Conservation (phyloP, 2,329 filamentous ascomycete species). For the Fusarium brachygibbosum region DNA sequence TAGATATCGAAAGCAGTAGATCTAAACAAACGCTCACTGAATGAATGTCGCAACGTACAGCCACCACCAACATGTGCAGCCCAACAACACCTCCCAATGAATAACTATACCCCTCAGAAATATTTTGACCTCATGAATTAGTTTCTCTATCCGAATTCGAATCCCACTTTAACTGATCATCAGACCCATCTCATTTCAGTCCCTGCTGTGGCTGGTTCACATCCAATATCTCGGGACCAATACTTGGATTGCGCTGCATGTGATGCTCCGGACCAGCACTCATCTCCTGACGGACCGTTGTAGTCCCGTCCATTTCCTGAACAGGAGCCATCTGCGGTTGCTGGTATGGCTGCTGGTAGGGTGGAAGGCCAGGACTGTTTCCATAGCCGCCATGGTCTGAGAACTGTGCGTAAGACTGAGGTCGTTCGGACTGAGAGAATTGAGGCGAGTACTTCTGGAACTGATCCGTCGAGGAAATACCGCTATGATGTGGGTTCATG, state of each 20-base stretch:
- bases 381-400: conserved; percentile 26
- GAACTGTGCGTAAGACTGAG: conserved; percentile 34
- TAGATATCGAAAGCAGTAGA: neutral
- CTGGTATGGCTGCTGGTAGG: conserved; percentile 27
- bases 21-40: conserved; percentile 1
- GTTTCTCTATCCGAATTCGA: neutral
- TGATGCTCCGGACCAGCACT: conserved; percentile 36
- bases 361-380: conserved; percentile 26
- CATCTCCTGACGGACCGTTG: conserved; percentile 40
- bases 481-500: conserved; percentile 31
- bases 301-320: conserved; percentile 45
- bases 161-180: neutral
- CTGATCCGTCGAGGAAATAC: conserved; percentile 34
- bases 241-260: conserved; percentile 1
- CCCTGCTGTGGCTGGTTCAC: conserved; percentile 1
- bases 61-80: neutral
- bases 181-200: conserved; percentile 8
- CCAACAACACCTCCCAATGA: neutral
- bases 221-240: conserved; percentile 10
- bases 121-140: conserved; percentile 1
- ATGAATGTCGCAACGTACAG: neutral
- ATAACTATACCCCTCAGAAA: neutral
- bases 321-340: conserved; percentile 32
- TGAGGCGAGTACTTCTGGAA: conserved; percentile 42
- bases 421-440: conserved; percentile 33